These are phyloP conservation scores for Taphrina communis DNA, from an alignment of 1,139 yeast species.

Conservation along the genomic window DNA sequence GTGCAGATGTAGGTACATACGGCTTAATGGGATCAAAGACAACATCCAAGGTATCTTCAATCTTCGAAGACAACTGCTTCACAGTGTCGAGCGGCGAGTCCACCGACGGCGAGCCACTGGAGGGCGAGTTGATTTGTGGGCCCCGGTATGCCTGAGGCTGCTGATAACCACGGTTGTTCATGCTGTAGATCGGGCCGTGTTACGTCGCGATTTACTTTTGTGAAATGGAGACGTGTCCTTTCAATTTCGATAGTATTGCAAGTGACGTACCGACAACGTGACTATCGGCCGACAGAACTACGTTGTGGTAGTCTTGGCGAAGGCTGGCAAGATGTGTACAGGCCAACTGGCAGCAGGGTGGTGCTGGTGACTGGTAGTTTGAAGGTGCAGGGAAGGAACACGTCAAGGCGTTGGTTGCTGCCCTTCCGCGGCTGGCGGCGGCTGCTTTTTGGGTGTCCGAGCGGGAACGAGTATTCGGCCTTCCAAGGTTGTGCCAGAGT, in stretches of 20 bases:
- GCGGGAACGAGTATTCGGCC: no score
- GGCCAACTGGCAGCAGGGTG: neutral
- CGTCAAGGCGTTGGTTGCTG: constrained; percentile 11
- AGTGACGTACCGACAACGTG: no score
- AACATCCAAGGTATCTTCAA: constrained; percentile 34
- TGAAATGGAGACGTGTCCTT: no score
- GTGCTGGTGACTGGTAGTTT: neutral
- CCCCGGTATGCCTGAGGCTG: constrained; percentile 33
- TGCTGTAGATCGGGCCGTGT: constrained; percentile 1
- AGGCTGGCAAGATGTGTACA: neutral
- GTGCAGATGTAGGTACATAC: neutral
- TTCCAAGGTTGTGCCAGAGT: no score
- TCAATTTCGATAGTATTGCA: no score
- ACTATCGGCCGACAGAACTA: no score
- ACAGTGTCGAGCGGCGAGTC: constrained; percentile 40
- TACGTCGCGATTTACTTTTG: neutral
- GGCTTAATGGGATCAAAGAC: constrained; percentile 37
- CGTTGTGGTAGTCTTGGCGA: neutral
- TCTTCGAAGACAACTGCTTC: constrained; percentile 35
- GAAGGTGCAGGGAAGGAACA: constrained; percentile 4
- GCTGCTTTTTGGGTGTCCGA: neutral
- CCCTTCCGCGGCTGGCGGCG: neutral
- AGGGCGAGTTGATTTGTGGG: constrained; percentile 36
- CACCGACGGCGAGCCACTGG: constrained; percentile 32
- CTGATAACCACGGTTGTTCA: constrained; percentile 34